Conservation (phyloP, 2,329 filamentous ascomycete genomes). For the Venturia carpophila region DNA sequence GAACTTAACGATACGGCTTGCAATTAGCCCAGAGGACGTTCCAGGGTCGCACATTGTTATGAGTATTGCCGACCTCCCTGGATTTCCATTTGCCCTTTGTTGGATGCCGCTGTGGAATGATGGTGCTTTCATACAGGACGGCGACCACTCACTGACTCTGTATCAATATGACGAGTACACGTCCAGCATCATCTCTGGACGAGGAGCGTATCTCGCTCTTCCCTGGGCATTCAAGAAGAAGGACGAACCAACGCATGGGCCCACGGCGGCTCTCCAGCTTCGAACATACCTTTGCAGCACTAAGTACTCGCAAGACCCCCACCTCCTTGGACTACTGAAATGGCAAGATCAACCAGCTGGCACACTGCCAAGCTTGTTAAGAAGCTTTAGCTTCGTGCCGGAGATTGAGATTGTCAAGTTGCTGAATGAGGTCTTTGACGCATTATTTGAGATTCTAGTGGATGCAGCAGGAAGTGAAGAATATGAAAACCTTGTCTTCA, state of each 20-base stretch:
- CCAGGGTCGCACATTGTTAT: constrained; percentile 78
- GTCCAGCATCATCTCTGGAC: constrained; percentile 62
- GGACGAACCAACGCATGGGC: constrained; percentile 66
- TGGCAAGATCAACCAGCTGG: constrained; percentile 73
- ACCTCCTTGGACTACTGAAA: constrained; percentile 71
- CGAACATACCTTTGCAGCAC: constrained; percentile 92
- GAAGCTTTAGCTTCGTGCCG: constrained; percentile 82
- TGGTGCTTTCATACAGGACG: constrained; percentile 82
- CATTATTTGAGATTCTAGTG: constrained; percentile 83
- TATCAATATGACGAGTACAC: constrained; percentile 92
- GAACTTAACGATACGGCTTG: constrained; percentile 80
- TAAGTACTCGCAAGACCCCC: constrained; percentile 83
- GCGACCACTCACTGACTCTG: constrained; percentile 68
- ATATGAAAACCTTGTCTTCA: constrained; percentile 88
- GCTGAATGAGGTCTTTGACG: constrained; percentile 78
- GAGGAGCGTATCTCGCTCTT: constrained; percentile 77
- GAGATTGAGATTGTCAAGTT: constrained; percentile 98
- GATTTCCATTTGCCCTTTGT: constrained; percentile 80
- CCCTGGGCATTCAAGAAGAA: constrained; percentile 73
- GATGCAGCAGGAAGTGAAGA: constrained; percentile 88
- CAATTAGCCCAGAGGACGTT: constrained; percentile 71
- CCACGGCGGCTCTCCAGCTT: constrained; percentile 69
- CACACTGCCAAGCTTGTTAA: constrained; percentile 65
- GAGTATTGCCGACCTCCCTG: constrained; percentile 78
- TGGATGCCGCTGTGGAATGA: constrained; percentile 93